Base-by-base conservation (phyloP, 202 grass and related monocot genomes). In the Schoenoplectus tabernaemontani region DNA sequence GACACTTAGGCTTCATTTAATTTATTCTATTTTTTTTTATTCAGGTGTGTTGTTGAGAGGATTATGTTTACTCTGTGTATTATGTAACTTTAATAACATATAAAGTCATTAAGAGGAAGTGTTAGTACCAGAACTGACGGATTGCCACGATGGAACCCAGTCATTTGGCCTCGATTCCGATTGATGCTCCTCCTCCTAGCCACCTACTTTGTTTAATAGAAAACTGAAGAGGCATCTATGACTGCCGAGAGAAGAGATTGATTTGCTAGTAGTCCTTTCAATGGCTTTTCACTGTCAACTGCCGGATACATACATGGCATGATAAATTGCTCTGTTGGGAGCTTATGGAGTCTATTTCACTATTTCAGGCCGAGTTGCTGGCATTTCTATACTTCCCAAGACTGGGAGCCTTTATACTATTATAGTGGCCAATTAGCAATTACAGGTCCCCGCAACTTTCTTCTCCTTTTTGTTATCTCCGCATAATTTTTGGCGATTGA, bases 31-130 rank as follows among this genome's bases (percentile, higher is more conserved):
- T 11, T 56, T 36, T 56, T 20, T 53, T 19, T 75, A 56, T 75
- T 75, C 65, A 75, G n/a, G 70, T 51, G 16, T 75, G 39, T 36
- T n/a, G 70, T 75, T 56, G 46, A 53, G 70, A 54, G 70, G 44
- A 74, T 34, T 53, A 13, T 33, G 15, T 41, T 67, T 38, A 44
- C 16, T 20, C 46, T 54, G 13, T 74, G 26, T 10, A 75, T 75
- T 75, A 75, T 36, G 26, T 75, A 36, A 19, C 28, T 54, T 33
- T 36, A 69, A 24, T 65, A 65, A 17, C 60, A 70, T 71, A 3
- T 41, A 71, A 71, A 42, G 15, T 71, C 22, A 1, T 71, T 48
- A 12, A 48, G 67, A 71, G 67, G 23, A 48, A 71, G 11, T 71
- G 67, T 16, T 28, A 48, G 67, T 15, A 71, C 20, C 39, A 30